Percentiles rank a stretch among this genome's conserved stretches.
Evolutionary conservation across 352 stramenopile species (phyloP).

Genomic region (Phytopythium vexans): DNA sequence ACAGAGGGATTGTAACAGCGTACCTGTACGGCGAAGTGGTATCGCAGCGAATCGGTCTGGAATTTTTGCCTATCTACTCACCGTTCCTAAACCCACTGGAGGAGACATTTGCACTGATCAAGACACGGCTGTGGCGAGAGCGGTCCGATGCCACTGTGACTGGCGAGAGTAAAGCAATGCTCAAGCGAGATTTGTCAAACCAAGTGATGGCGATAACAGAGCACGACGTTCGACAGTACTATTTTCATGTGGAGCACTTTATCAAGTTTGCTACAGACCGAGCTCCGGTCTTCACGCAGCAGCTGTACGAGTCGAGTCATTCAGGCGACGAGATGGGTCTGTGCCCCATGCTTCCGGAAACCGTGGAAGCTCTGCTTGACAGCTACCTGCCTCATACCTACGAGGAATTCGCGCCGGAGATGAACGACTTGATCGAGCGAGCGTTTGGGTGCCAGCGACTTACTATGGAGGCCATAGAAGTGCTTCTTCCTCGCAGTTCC

Average conservation of each 20-base stretch:
- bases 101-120: not conserved
- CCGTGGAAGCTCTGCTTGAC: not conserved
- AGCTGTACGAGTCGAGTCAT: not conserved
- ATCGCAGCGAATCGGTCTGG: not conserved
- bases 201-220: not conserved
- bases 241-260: conserved; percentile 1
- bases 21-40: not conserved
- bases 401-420: not conserved
- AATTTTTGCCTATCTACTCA: not conserved
- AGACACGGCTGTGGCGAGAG: not conserved
- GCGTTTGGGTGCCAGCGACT: not conserved
- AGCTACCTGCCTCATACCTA: not conserved
- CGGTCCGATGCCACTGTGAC: not conserved
- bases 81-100: not conserved
- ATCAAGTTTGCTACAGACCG: not conserved
- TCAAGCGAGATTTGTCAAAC: not conserved
- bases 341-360: not conserved
- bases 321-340: not conserved
- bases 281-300: not conserved
- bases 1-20: not conserved
- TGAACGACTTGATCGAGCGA: not conserved
- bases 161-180: not conserved
- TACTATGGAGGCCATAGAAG: no score
- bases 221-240: not conserved
- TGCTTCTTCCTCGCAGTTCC: no score